Evolutionary conservation across 768 basidiomycete species (phyloP), one percentile per base, ranked within the genome.

Genomic region (Tephrocybe sp.): DNA sequence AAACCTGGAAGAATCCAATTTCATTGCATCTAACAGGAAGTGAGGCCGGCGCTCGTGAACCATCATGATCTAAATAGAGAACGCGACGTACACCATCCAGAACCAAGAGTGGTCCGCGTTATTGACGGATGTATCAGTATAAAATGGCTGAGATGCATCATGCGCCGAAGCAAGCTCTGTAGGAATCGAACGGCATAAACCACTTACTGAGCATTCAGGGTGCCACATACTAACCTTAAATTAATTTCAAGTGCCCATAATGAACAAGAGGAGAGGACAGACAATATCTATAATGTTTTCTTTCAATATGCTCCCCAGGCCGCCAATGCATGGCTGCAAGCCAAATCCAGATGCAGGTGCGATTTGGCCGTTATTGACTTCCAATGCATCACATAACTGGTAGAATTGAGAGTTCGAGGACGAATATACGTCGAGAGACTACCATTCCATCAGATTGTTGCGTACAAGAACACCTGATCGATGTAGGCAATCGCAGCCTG

Each of bases 391-490:
- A 54, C 84, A 85, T 61, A 85, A 86, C 13, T 72, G 51, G 68
- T 71, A 80, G 68, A 86, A 86, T n/a, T 59, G 60, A 0, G 68
- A 65, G 56, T 62, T 55, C 2, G 74, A 66, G 5, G 80, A 82
- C 1, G 66, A 63, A 13, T 70, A 66, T 0, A 82, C 79, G 35
- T 80, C 77, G 19, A 88, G 60, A 4, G 56, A 56, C 57, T 88
- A 87, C 87, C 87, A 89, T 41, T 85, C 82, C n/a, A n/a, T n/a
- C 73, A 84, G 70, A 60, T 78, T 76, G 56, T 79, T 76, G 49
- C 67, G 75, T 51, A 82, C 0, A 67, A 65, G 58, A 85, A 80
- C 10, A 80, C 77, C 43, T 72, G 39, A 59, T 88, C 87, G 31
- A 87, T 67, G 57, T 85, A 75, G 3, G 74, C 60, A 47, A 88